Conservation (phyloP, 371 early-diverging fungal genomes). For the Mycotypha africana region DNA sequence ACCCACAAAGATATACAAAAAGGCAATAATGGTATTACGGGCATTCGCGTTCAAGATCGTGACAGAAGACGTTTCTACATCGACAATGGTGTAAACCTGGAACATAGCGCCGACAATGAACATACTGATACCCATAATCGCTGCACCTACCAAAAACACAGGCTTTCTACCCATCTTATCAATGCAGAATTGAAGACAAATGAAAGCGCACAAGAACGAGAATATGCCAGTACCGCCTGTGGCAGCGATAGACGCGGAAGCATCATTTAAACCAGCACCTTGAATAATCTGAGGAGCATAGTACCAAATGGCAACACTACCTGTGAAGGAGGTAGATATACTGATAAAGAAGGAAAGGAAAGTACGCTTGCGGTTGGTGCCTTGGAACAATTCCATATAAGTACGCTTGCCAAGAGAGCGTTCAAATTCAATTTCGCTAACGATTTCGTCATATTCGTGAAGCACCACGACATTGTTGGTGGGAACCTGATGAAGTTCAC, state of each 20-base stretch:
- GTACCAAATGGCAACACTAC: conserved; percentile 54
- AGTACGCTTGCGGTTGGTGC: conserved; percentile 29
- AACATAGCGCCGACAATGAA: conserved; percentile 41
- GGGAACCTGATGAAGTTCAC: conserved; percentile 26
- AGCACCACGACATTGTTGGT: conserved; percentile 23
- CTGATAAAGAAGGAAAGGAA: conserved; percentile 39
- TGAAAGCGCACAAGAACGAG: conserved; percentile 39
- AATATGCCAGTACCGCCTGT: conserved; percentile 36
- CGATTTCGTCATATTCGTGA: conserved; percentile 30
- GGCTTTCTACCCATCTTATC: conserved; percentile 36
- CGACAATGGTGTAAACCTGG: conserved; percentile 20
- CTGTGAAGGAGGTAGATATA: conserved; percentile 57
- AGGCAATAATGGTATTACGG: conserved; percentile 33
- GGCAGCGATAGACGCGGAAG: conserved; percentile 31
- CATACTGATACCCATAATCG: conserved; percentile 34
- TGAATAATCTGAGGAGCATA: conserved; percentile 38
- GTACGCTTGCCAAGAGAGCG: conserved; percentile 25
- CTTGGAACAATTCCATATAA: conserved; percentile 33
- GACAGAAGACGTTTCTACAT: conserved; percentile 16
- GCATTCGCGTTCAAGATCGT: conserved; percentile 22
- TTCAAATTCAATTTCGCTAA: conserved; percentile 32
- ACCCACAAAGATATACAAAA: conserved; percentile 38
- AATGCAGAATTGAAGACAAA: conserved; percentile 52
- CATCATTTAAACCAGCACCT: conserved; percentile 30
- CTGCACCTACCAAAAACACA: conserved; percentile 35